phyloP scores from a whole-genome alignment of 495 filamentous ascomycete genomes.

The Halenospora varia region DNA sequence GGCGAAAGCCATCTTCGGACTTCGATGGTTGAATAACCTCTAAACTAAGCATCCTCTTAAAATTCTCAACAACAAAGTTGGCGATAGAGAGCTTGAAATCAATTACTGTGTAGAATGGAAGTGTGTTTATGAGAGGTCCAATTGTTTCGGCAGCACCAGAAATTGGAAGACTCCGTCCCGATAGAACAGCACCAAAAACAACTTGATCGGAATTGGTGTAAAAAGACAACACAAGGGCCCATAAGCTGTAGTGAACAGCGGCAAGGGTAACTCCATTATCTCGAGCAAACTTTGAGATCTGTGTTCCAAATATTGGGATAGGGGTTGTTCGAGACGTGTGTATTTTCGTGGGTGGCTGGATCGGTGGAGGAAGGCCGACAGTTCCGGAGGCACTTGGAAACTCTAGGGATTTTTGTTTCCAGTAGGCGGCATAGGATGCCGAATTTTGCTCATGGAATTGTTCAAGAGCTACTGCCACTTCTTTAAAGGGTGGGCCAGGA shows the following conservation, averaged over 20 bases:
- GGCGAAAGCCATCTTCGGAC: no score
- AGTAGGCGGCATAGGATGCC: no score
- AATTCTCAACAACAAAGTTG: no score
- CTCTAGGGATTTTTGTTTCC: no score
- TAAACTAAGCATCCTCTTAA: conserved; percentile 4
- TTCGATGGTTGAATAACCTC: neutral
- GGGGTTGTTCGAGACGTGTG: neutral
- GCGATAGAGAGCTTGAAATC: no score
- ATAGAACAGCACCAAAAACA: conserved; percentile 9
- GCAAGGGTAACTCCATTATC: conserved; percentile 8
- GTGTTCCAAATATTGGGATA: neutral
- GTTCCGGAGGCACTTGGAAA: no score
- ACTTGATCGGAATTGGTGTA: conserved; percentile 28
- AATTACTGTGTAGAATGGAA: conserved; percentile 15
- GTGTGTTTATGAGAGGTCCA: conserved; percentile 26
- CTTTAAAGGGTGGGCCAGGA: neutral
- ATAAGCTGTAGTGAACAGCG: conserved; percentile 28
- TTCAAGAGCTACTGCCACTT: no score
- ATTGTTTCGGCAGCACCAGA: conserved; percentile 7
- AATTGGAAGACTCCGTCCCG: neutral
- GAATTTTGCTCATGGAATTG: no score
- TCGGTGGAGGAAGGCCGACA: no score
- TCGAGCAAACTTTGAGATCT: neutral
- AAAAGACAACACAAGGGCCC: conserved; percentile 28
- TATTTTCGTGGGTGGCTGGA: neutral